A percentile compares a stretch with the other conserved stretches of the same genome.
These are phyloP conservation scores for Leccinum truebloodii DNA, from an alignment of 768 basidiomycete genomes.

Conservation along the genomic window DNA sequence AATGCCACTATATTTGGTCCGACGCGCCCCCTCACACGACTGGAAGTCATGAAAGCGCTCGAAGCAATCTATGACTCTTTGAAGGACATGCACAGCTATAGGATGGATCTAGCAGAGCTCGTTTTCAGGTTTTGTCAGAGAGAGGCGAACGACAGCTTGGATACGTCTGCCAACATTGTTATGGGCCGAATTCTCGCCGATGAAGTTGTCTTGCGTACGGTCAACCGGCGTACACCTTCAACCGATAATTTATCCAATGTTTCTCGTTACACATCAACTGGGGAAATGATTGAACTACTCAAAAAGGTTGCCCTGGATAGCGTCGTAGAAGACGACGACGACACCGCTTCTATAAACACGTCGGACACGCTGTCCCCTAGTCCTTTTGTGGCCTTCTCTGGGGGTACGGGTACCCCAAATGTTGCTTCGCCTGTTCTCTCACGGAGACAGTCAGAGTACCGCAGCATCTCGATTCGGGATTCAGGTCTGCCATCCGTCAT, in stretches of 20 bases:
- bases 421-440: slow-evolving; percentile 55
- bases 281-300: slow-evolving; percentile 43
- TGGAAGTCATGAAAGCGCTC: slow-evolving; percentile 57
- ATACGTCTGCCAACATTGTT: slow-evolving; percentile 32
- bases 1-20: slow-evolving; percentile 46
- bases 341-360: slow-evolving; percentile 41
- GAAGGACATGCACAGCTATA: slow-evolving; percentile 67
- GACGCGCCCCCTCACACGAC: slow-evolving; percentile 51
- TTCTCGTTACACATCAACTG: slow-evolving; percentile 23
- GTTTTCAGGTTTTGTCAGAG: slow-evolving; percentile 52
- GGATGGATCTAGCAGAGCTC: slow-evolving; percentile 53
- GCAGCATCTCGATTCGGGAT: slow-evolving; percentile 43
- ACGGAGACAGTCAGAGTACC: slow-evolving; percentile 58
- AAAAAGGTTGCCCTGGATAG: slow-evolving; percentile 39
- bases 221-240: slow-evolving; percentile 37
- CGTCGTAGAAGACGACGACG: slow-evolving; percentile 42
- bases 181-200: slow-evolving; percentile 67
- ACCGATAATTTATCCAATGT: slow-evolving; percentile 10
- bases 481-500: slow-evolving; percentile 58
- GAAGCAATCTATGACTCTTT: slow-evolving; percentile 62
- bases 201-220: slow-evolving; percentile 59
- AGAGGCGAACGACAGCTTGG: slow-evolving; percentile 30
- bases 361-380: slow-evolving; percentile 42
- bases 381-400: slow-evolving; percentile 27
- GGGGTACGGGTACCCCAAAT: slow-evolving; percentile 36